Conservation (phyloP, 805 yeast species). For the Metschnikowia noctiluminum region DNA sequence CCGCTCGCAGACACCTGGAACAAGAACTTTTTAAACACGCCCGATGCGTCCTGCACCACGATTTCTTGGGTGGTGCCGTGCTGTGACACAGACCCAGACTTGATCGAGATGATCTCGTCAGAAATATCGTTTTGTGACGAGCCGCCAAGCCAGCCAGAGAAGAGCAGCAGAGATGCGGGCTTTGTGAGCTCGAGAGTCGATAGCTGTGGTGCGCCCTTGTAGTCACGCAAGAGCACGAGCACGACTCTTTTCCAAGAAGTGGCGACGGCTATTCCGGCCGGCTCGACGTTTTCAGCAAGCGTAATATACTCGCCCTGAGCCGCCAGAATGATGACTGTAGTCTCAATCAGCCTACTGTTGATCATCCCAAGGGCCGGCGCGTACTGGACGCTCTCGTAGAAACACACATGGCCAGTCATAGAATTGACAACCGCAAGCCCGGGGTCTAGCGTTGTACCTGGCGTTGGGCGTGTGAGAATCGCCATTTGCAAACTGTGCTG, state of each 20-base stretch:
- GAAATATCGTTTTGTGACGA: constrained; percentile 17
- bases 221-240: constrained; percentile 61
- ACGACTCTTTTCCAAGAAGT: constrained; percentile 69
- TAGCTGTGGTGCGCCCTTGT: constrained; percentile 57
- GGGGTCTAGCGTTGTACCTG: constrained; percentile 50
- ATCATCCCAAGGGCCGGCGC: constrained; percentile 65
- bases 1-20: constrained; percentile 30
- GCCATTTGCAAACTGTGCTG: constrained; percentile 44
- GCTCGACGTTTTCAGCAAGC: constrained; percentile 58
- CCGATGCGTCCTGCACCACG: constrained; percentile 44
- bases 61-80: constrained; percentile 45
- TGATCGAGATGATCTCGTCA: constrained; percentile 56
- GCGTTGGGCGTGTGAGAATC: constrained; percentile 54
- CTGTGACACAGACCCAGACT: constrained; percentile 49
- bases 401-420: constrained; percentile 55
- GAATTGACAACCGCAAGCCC: constrained; percentile 69
- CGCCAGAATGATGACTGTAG: constrained; percentile 35
- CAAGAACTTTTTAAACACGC: constrained; percentile 32
- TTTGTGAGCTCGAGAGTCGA: constrained; percentile 28
- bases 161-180: constrained; percentile 12
- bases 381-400: constrained; percentile 70
- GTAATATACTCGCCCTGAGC: constrained; percentile 53
- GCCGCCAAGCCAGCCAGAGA: constrained; percentile 13
- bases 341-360: constrained; percentile 40
- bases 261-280: constrained; percentile 68